Base-by-base conservation (phyloP, 495 filamentous ascomycete genomes). In the Articulospora tetracladia region DNA sequence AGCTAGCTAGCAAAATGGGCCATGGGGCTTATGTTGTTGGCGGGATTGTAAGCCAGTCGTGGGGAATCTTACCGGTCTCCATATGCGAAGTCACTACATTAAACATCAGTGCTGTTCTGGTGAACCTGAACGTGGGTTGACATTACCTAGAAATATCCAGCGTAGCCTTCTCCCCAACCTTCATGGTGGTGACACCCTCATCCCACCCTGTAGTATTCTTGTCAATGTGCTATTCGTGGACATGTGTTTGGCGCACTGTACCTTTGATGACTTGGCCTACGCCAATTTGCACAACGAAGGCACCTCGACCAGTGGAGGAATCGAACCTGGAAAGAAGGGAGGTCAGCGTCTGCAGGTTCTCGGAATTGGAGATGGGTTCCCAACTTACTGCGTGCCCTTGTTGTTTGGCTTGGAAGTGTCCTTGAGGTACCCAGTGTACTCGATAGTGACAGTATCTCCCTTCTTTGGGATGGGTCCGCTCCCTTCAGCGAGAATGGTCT, bases 341-440 rank as follows among this genome's bases (percentile, higher is more conserved):
- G 41, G 46, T 68, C 26, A 61, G 67, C 32, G 44, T 44, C 32
- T 6, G 36, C 46, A 8, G 23, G 12, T 24, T 24, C 28, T 32
- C 26, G 15, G 30, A 47, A 36, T 8, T 19, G 41, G 2, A 8
- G 24, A 2, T 8, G n/a, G 23, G 7, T 49, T 34, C 7, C n/a
- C 24, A 44, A 73, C 77, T 68, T 60, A 82, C 79, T 77, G 23
- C 0, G 60, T 27, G 36, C 81, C 81, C 71, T 79, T 82, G 56
- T 74, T 71, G 23, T 76, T 70, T 8, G 77, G 73, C 69, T 82
- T 74, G 56, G 61, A 70, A 26, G 73, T 69, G 63, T 93, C 88
- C 75, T 88, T 88, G 47, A 95, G 78, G 74, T 82, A 92, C 62
- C 91, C 91, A 22, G 86, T 91, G 77, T 94, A 96, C 72, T 89